Evolutionary conservation across 768 basidiomycete species (phyloP), one percentile per base, ranked within the genome.

Genomic region (Hygrocybe coccinea): DNA sequence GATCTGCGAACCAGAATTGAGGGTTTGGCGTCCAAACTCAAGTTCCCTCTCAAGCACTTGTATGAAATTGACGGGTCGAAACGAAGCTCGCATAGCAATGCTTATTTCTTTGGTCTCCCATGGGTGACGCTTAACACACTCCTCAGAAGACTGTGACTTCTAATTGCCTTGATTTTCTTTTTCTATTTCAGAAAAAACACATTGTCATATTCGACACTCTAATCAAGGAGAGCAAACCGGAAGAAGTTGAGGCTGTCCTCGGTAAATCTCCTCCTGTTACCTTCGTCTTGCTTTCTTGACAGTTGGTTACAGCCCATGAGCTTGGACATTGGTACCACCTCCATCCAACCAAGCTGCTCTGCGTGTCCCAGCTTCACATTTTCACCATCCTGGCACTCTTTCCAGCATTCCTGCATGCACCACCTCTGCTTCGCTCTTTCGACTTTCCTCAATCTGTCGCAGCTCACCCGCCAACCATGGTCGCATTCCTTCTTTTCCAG

Each of bases 31-130:
- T 63, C 73, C 38, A 86, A 85, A 64, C 86, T 98, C 63, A 84
- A 86, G 56, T 99, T 98, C 81, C 95, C 97, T 0, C 75, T 97
- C 55, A 97, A 88, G 65, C 88, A 95, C 69, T 70, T 99, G 51
- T 98, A 95, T 68, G 93, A 97, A 68, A 97, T 98, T 62, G 95
- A 98, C 66, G 97, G 97, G 25, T 93, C 89, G 35, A 97, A 97
- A 75, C 84, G 95, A 47, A 91, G 88, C 71, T 88, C 91, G 2
- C 95, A 99, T 72, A 89, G 87, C 62, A 97, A 97, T 61, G 95
- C 95, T n/a, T 98, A 97, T 75, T 97, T 97, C 78, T 97, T 93
- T 60, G 95, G 95, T 56, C 80, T 97, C 11, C 95, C 95, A 1
- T 95, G 93, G 88, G 91, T 91, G 49, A 10, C 29, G 7, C 9